A percentile compares a stretch with the other conserved stretches of the same genome.
Evolutionary conservation across 768 basidiomycete genomes (phyloP).

Genomic region (Collybiopsis luxurians): DNA sequence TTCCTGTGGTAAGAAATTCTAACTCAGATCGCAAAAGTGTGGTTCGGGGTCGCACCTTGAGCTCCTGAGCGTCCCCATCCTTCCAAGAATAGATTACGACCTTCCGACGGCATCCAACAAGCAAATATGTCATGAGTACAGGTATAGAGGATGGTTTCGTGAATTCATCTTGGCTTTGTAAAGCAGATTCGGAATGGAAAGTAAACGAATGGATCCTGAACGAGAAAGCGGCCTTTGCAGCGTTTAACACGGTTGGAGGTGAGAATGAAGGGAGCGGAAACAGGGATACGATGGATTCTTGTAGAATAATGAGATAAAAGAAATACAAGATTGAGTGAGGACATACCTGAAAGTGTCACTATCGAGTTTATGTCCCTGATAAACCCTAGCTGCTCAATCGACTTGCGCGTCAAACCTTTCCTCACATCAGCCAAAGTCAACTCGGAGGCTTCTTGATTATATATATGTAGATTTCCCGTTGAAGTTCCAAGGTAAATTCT

Average conservation of each 20-base stretch:
- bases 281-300: slow-evolving; percentile 73
- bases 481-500: slow-evolving; percentile 63
- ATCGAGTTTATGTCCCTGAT: slow-evolving; percentile 86
- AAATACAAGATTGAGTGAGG: background rate
- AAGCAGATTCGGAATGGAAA: slow-evolving; percentile 31
- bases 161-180: slow-evolving; percentile 20
- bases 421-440: slow-evolving; percentile 58
- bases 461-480: slow-evolving; percentile 53
- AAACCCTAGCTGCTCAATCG: slow-evolving; percentile 87
- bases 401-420: slow-evolving; percentile 59
- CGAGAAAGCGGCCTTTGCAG: slow-evolving; percentile 79
- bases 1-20: slow-evolving; percentile 53
- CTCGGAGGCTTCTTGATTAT: slow-evolving; percentile 35
- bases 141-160: slow-evolving; percentile 49
- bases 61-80: slow-evolving; percentile 75
- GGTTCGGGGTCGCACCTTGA: slow-evolving; percentile 47
- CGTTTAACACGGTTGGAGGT: slow-evolving; percentile 67
- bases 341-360: slow-evolving; percentile 77
- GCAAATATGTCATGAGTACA: slow-evolving; percentile 67
- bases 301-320: background rate
- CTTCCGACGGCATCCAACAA: slow-evolving; percentile 84
- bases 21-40: background rate
- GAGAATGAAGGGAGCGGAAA: slow-evolving; percentile 73
- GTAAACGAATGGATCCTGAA: slow-evolving; percentile 73
- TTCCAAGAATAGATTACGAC: slow-evolving; percentile 85